Evolutionary conservation across 139 green algal genomes (phyloP), one percentile per base, ranked within the genome.

Genomic region (Ettlia oleoabundans): DNA sequence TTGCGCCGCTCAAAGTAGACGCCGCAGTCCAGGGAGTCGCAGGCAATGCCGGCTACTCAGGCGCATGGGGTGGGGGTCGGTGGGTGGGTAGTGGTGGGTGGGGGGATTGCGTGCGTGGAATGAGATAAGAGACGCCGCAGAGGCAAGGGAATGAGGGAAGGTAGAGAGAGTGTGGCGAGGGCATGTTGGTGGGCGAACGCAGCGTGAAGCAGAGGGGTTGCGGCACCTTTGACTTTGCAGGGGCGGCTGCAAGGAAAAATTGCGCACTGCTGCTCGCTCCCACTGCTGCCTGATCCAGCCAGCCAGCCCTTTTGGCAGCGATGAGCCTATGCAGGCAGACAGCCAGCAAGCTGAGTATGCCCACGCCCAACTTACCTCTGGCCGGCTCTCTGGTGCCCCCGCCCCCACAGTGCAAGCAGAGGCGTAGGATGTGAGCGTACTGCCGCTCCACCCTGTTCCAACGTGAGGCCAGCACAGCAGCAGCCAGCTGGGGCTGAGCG

Each of bases 1-100:
- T 98, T 98, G 13, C 85, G 72, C 40, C 96, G 79, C 91, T 98
- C 94, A 85, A 93, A 99, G 53, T 92, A 98, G 38, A 97, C 85
- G 1, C 90, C 92, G 76, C 96, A 99, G 80, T 98, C 96, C 33
- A 98, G 72, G 2, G 91, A 97, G 42, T 94, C 88, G 84, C 96
- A 99, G 52, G 90, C 90, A 32, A 98, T 89, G 38, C 88, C 89
- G 5, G 87, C 90, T 71, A n/a, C n/a, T n/a, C n/a, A n/a, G n/a
- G n/a, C n/a, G n/a, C n/a, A 63, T 10, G 51, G 42, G 21, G 2
- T 3, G 68, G 18, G 26, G 30, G 47, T 5, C 10, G n/a, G 24
- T n/a, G 40, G 26, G 10, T 41, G 10, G 5, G 15, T 58, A 24
- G 13, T 10, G 47, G 10, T 15, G 47, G 47, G 47, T 58, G 47